Base-by-base conservation (phyloP, 1,284 basidiomycete species). In the Ustilago sp. region DNA sequence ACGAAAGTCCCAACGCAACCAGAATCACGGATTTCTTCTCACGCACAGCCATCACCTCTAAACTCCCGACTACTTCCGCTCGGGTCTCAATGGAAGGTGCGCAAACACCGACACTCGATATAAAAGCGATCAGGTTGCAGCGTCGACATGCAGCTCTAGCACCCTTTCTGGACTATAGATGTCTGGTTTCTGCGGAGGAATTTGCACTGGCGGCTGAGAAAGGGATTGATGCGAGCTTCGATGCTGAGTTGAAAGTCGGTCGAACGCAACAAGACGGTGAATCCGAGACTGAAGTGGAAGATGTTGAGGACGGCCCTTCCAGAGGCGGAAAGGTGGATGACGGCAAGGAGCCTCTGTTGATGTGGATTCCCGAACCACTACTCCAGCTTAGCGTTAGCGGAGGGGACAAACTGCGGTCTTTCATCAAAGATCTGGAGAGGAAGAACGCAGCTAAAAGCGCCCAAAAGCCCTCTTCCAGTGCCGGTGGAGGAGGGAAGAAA, bases 1-100 rank as follows among this genome's bases (percentile, higher is more conserved):
- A 68, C 47, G 59, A 68, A 2, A 76, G 68, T 35, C 68, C 74
- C 4, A 61, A 72, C n/a, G 63, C 63, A 0, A 63, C 59, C 4
- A 66, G 69, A 5, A 77, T 77, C 59, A 77, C 74, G 9, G 69
- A 77, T 36, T 77, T 77, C 23, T 77, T 77, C 54, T 59, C 74
- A 13, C 63, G 45, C 6, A 34, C 60, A 13, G 41, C 38, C 15
- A 50, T 63, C 55, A 36, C 12, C 15, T 2, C 36, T 38, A 2
- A 8, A 9, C 5, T 13, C 9, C n/a, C 43, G 7, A 15, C 43
- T 15, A 17, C n/a, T 19, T 8, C 28, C 9, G 4, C 48, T 32
- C 15, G 11, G 13, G 13, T 28, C 5, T n/a, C 31, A 19, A 8
- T 17, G 8, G 28, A 8, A 19, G 31, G 12, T 15, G 28, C 4